Percentiles rank a stretch among this genome's conserved stretches.
Evolutionary conservation across 73 alveolate species (phyloP).

Genomic region (Blepharisma japonicum): DNA sequence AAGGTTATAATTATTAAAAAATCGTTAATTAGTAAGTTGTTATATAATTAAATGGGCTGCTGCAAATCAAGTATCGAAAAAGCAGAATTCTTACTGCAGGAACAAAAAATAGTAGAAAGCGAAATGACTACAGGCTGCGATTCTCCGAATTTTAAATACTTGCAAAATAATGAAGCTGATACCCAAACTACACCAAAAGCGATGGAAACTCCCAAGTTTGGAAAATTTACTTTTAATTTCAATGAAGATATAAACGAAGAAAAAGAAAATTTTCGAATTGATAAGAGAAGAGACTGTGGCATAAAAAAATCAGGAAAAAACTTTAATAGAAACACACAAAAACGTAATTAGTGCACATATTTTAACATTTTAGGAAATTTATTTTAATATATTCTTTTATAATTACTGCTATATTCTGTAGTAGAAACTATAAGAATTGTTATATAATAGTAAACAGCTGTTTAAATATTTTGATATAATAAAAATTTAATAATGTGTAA

Average conservation of each 20-base stretch:
- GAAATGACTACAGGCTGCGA: background rate
- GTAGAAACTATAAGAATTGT: too few relatives aligned
- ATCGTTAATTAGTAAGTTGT: background rate
- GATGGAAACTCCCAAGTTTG: constrained; percentile 37
- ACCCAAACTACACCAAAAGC: constrained; percentile 42
- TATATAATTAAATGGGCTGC: background rate
- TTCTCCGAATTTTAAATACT: background rate
- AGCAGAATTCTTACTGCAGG: background rate
- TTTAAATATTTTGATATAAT: too few relatives aligned
- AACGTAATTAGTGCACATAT: too few relatives aligned
- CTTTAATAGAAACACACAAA: too few relatives aligned
- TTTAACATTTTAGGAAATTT: too few relatives aligned
- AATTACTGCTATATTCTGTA: too few relatives aligned
- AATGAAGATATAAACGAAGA: constrained; percentile 66
- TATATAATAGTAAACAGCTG: too few relatives aligned
- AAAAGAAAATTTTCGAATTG: constrained; percentile 34
- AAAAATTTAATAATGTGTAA: too few relatives aligned
- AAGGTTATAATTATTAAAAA: background rate
- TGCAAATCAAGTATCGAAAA: background rate
- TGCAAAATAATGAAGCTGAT: constrained; percentile 33
- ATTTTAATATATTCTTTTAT: too few relatives aligned
- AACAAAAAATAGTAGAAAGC: background rate
- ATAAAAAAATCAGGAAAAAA: too few relatives aligned
- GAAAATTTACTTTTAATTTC: constrained; percentile 48
- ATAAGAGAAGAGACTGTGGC: too few relatives aligned